Percentiles rank a stretch among this genome's conserved stretches.
phyloP scores from a whole-genome alignment of 129 eudicot genomes.

The Artemisia tridentata region DNA sequence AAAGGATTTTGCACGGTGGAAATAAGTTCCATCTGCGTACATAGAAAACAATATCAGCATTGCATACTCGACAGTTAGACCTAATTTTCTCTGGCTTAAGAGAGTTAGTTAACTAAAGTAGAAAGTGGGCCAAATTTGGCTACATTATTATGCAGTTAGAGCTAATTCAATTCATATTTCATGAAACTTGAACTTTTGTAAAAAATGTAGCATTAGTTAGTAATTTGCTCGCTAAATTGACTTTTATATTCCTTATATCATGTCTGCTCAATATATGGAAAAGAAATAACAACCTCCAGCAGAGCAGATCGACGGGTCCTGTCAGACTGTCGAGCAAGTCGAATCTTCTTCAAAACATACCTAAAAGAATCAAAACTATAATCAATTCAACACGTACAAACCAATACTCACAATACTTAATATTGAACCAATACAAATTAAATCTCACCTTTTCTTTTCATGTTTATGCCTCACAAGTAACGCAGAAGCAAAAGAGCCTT shows the following conservation, averaged over 20 bases:
- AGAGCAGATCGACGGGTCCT: slow-evolving; percentile 92
- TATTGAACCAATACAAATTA: not conserved
- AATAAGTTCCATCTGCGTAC: slow-evolving; percentile 85
- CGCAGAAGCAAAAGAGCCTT: slow-evolving; percentile 96
- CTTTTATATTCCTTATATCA: too few relatives aligned
- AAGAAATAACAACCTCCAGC: slow-evolving; percentile 52
- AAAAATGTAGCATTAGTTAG: too few relatives aligned
- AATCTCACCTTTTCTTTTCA: slow-evolving; percentile 83
- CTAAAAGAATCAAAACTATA: slow-evolving; percentile 30
- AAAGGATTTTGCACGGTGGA: slow-evolving; percentile 69
- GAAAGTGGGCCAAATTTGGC: too few relatives aligned
- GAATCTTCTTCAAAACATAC: slow-evolving; percentile 87
- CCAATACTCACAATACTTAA: not conserved
- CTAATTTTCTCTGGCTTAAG: not conserved
- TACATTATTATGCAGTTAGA: too few relatives aligned
- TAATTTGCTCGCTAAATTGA: too few relatives aligned
- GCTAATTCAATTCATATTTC: too few relatives aligned
- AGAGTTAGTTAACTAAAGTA: too few relatives aligned
- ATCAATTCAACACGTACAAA: not conserved
- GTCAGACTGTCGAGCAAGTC: slow-evolving; percentile 91
- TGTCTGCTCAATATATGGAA: not conserved
- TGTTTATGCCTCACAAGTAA: slow-evolving; percentile 79
- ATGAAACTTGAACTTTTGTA: too few relatives aligned
- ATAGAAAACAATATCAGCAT: slow-evolving; percentile 16
- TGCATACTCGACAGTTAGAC: not conserved